These are phyloP conservation scores for Calocybe gambosa DNA, from an alignment of 1,284 basidiomycete species.

Conservation along the genomic window DNA sequence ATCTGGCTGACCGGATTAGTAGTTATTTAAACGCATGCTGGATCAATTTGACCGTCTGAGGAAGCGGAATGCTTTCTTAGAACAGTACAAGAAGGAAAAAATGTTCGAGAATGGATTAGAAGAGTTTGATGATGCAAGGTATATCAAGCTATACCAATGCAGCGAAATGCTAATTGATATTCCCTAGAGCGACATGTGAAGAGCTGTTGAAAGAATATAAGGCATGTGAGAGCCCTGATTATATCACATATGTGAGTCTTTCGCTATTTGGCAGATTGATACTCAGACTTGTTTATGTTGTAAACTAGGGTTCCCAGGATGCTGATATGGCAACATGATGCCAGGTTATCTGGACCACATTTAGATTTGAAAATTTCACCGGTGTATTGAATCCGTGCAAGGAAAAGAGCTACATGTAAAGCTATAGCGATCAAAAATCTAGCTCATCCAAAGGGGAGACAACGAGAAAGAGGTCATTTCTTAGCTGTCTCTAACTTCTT, in stretches of 20 bases:
- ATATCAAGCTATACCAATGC: constrained; percentile 6
- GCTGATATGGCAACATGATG: constrained; percentile 5
- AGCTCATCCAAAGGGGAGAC: constrained; percentile 10
- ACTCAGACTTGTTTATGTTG: neutral
- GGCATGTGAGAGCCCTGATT: constrained; percentile 88
- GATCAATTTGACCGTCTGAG: constrained; percentile 91
- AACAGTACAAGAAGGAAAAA: constrained; percentile 96
- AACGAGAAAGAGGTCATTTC: constrained; percentile 45
- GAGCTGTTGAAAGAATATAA: constrained; percentile 88
- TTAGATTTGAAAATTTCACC: neutral
- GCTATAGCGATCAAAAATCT: neutral
- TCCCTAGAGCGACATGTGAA: constrained; percentile 69
- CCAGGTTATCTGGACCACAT: neutral
- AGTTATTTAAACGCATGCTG: constrained; percentile 95
- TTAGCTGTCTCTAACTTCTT: constrained; percentile 75
- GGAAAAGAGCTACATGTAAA: neutral
- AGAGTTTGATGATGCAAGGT: constrained; percentile 94
- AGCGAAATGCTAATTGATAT: constrained; percentile 4
- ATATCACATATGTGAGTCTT: constrained; percentile 73
- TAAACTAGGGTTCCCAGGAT: constrained; percentile 15
- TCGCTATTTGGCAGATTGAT: neutral
- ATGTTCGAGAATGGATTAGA: constrained; percentile 89
- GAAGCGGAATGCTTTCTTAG: constrained; percentile 92
- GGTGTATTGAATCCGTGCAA: neutral
- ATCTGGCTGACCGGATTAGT: constrained; percentile 1